Percentiles rank a stretch among this genome's conserved stretches.
Conservation (phyloP, 129 eudicot species). For the Centella asiatica region DNA sequence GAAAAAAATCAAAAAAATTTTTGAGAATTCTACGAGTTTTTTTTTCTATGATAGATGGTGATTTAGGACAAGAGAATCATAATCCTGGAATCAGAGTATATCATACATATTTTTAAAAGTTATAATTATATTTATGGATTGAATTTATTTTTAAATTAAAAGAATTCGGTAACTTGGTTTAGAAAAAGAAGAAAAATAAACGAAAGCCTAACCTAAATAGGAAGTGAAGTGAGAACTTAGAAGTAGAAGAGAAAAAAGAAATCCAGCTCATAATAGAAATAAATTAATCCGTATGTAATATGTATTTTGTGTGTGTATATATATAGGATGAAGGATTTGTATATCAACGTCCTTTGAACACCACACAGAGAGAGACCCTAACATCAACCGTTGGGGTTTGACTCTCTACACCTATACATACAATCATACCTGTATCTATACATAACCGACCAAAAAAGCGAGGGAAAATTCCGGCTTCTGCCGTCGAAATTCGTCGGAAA, state of each 20-base stretch:
- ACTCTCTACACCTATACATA: background rate
- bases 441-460: background rate
- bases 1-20: too few species aligned
- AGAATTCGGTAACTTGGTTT: too few species aligned
- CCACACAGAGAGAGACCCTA: background rate
- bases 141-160: too few species aligned
- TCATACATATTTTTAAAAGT: too few species aligned
- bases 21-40: too few species aligned
- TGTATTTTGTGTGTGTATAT: background rate
- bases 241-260: background rate
- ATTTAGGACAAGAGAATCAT: too few species aligned
- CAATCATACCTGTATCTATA: background rate
- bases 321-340: background rate
- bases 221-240: background rate
- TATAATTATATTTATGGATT: too few species aligned
- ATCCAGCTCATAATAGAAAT: background rate
- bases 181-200: background rate
- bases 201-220: background rate
- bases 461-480: conserved; percentile 3
- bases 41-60: too few species aligned
- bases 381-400: conserved; percentile 2
- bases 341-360: background rate
- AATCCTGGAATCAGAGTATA: too few species aligned
- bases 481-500: background rate
- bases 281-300: too few species aligned